Conservation (phyloP, 495 filamentous ascomycete species). For the Cercophora newfieldiana region DNA sequence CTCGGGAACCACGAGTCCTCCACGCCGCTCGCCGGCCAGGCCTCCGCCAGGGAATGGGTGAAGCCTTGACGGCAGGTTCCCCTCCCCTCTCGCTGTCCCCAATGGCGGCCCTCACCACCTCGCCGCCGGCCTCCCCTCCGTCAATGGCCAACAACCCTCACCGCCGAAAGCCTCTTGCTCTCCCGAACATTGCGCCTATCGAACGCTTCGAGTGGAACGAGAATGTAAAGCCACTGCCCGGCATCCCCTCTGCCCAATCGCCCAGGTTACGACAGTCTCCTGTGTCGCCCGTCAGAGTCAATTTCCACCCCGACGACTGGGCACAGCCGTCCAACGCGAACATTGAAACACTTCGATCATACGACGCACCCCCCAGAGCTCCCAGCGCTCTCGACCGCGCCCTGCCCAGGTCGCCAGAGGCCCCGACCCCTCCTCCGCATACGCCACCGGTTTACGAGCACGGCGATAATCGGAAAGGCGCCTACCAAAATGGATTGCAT, state of each 20-base stretch:
- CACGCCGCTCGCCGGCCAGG: not conserved
- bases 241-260: slow-evolving; percentile 32
- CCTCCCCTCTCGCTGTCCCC: slow-evolving; percentile 24
- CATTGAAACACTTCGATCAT: slow-evolving; percentile 36
- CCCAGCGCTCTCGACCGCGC: slow-evolving; percentile 30
- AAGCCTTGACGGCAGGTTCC: slow-evolving; percentile 17
- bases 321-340: slow-evolving; percentile 41
- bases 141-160: slow-evolving; percentile 39
- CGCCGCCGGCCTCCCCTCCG: slow-evolving; percentile 32
- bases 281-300: slow-evolving; percentile 43
- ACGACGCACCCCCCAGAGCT: slow-evolving; percentile 9
- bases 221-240: slow-evolving; percentile 36
- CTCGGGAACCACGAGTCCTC: not conserved
- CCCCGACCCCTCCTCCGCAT: slow-evolving; percentile 41
- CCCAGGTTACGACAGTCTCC: slow-evolving; percentile 41
- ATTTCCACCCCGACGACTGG: slow-evolving; percentile 46
- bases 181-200: slow-evolving; percentile 31
- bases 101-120: slow-evolving; percentile 48
- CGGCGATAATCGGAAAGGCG: not conserved
- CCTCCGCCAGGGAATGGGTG: slow-evolving; percentile 15
- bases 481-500: slow-evolving; percentile 10
- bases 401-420: slow-evolving; percentile 37
- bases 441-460: slow-evolving; percentile 34
- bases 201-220: slow-evolving; percentile 40
- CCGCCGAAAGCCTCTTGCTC: slow-evolving; percentile 44